phyloP scores from a whole-genome alignment of 2,329 filamentous ascomycete genomes.

The Elsinoe australis region DNA sequence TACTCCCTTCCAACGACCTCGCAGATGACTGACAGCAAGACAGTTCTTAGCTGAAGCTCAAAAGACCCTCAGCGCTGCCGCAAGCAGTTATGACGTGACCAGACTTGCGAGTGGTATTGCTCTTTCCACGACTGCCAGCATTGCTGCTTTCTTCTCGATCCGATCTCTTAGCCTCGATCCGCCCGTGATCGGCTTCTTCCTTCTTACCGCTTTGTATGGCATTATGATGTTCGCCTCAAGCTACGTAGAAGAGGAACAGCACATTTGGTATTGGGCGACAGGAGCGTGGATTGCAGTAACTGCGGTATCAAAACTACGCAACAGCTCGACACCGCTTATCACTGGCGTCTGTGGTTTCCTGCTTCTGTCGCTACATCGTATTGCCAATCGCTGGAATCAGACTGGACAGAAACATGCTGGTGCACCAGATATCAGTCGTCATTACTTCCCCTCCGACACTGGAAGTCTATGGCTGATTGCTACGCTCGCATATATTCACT shows the following conservation, averaged over 20 bases:
- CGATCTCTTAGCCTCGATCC: slow-evolving; percentile 23
- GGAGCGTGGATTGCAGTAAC: slow-evolving; percentile 55
- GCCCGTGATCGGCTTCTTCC: slow-evolving; percentile 32
- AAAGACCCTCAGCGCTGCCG: slow-evolving; percentile 73
- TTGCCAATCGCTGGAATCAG: slow-evolving; percentile 83
- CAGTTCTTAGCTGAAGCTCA: slow-evolving; percentile 67
- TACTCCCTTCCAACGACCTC: background rate
- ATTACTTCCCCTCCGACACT: slow-evolving; percentile 57
- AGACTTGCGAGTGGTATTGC: slow-evolving; percentile 47
- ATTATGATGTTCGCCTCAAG: slow-evolving; percentile 97
- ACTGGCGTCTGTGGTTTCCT: slow-evolving; percentile 20
- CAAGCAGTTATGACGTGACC: slow-evolving; percentile 79
- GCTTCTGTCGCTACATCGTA: slow-evolving; percentile 54
- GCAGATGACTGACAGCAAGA: slow-evolving; percentile 23
- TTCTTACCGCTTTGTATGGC: slow-evolving; percentile 50
- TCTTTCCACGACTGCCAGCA: slow-evolving; percentile 38
- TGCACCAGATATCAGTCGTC: slow-evolving; percentile 75
- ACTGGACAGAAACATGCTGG: slow-evolving; percentile 94
- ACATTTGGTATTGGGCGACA: slow-evolving; percentile 94
- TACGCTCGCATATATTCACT: slow-evolving; percentile 56
- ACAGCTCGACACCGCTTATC: slow-evolving; percentile 23
- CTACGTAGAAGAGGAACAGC: slow-evolving; percentile 96
- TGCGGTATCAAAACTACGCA: slow-evolving; percentile 27
- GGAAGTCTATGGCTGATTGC: slow-evolving; percentile 67
- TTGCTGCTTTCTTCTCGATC: slow-evolving; percentile 30